Evolutionary conservation across 106 monocot genomes (phyloP).

Genomic region (Chionographis japonica): DNA sequence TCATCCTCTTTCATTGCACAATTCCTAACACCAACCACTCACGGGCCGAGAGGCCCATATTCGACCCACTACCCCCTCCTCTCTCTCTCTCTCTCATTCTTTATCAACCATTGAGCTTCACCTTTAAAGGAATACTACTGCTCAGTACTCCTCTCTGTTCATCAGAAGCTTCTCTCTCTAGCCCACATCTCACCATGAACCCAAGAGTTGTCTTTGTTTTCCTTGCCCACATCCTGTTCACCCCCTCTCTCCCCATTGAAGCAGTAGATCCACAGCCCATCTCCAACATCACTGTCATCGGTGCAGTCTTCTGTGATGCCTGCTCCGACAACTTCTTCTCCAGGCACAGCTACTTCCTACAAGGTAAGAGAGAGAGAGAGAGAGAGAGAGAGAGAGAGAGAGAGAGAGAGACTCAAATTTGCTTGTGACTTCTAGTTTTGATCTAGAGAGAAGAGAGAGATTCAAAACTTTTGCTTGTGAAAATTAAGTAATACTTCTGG

Average conservation of each 20-base stretch:
- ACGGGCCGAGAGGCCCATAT: neutral
- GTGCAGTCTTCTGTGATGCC: slow-evolving; percentile 89
- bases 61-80: neutral
- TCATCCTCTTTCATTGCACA: neutral
- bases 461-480: no score
- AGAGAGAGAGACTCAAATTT: no score
- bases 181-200: slow-evolving; percentile 17
- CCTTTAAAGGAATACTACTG: no score
- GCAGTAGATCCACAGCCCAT: neutral
- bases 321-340: slow-evolving; percentile 90
- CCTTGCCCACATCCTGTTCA: slow-evolving; percentile 8
- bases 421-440: no score
- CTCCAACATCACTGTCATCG: slow-evolving; percentile 76
- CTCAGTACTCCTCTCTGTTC: neutral
- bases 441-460: no score
- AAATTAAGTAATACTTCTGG: no score
- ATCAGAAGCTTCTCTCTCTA: neutral
- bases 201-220: slow-evolving; percentile 13
- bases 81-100: neutral
- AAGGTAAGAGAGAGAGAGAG: slow-evolving; percentile 24
- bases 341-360: slow-evolving; percentile 81
- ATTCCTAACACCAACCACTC: slow-evolving; percentile 1
- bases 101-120: neutral
- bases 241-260: slow-evolving; percentile 6
- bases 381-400: no score